Percentiles rank a stretch among this genome's conserved stretches.
Evolutionary conservation across 768 basidiomycete genomes (phyloP).

Genomic region (Podaxis sp.): DNA sequence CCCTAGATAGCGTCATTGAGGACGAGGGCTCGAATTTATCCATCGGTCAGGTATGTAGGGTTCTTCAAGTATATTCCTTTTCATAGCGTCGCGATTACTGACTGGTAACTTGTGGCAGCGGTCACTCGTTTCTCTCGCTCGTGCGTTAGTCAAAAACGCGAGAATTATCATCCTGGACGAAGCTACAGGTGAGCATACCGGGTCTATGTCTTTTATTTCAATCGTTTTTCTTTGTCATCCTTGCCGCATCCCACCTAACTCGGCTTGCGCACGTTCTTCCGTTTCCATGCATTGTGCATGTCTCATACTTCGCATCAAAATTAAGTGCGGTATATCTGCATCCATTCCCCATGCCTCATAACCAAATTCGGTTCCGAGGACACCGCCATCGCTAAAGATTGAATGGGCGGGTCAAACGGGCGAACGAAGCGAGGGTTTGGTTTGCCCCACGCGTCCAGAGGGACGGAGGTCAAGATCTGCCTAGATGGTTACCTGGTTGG

Average conservation of each 20-base stretch:
- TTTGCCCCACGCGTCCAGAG: background rate
- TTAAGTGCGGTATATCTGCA: background rate
- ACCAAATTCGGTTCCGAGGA: background rate
- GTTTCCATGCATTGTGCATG: background rate
- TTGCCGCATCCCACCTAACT: background rate
- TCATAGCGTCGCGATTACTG: background rate
- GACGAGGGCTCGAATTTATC: conserved; percentile 86
- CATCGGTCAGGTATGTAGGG: conserved; percentile 54
- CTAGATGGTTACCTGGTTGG: background rate
- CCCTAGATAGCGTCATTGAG: conserved; percentile 80
- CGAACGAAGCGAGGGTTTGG: background rate
- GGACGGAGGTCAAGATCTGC: background rate
- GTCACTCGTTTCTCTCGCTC: conserved; percentile 81
- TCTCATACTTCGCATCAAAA: too few species aligned
- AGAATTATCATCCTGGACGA: conserved; percentile 88
- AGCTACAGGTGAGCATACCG: conserved; percentile 57
- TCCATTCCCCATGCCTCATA: background rate
- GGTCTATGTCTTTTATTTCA: background rate
- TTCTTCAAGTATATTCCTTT: background rate
- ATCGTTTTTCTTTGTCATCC: background rate
- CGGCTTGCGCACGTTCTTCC: background rate
- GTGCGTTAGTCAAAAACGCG: conserved; percentile 85
- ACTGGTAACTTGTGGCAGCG: conserved; percentile 40
- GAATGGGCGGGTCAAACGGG: background rate
- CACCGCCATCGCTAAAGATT: background rate